Percentiles rank a stretch among this genome's conserved stretches.
These are phyloP conservation scores for Chaetomium sp. DNA, from an alignment of 2,329 filamentous ascomycete genomes.

Conservation along the genomic window DNA sequence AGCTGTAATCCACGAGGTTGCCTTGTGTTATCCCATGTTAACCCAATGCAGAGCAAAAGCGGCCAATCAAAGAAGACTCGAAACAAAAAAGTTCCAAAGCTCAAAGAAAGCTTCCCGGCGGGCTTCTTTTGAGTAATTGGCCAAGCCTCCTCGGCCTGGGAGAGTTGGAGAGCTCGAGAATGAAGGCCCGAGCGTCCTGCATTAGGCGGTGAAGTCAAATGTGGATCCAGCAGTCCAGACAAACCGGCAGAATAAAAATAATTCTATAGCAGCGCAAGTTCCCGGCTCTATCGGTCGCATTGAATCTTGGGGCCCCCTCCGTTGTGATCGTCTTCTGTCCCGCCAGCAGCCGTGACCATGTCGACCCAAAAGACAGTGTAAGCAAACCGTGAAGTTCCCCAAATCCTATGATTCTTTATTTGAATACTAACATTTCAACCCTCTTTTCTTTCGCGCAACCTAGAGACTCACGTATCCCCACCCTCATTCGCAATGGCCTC, in stretches of 20 bases:
- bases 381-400: conserved; percentile 15
- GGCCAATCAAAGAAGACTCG: conserved; percentile 21
- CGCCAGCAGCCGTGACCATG: conserved; percentile 36
- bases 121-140: conserved; percentile 6
- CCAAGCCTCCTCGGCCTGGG: neutral
- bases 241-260: conserved; percentile 23
- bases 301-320: conserved; percentile 19
- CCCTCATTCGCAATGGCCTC: conserved; percentile 84
- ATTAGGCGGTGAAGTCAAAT: conserved; percentile 1
- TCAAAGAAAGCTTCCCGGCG: conserved; percentile 22
- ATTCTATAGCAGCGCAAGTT: conserved; percentile 7
- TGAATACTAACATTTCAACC: neutral
- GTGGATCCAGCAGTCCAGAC: conserved; percentile 1
- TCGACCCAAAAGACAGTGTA: conserved; percentile 55
- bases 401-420: neutral
- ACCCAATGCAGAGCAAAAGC: conserved; percentile 17
- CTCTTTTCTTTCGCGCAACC: neutral
- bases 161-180: neutral
- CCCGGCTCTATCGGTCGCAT: too few relatives aligned
- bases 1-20: neutral
- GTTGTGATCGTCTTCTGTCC: conserved; percentile 8
- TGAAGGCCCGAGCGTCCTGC: neutral
- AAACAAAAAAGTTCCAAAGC: conserved; percentile 19
- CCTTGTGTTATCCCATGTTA: neutral
- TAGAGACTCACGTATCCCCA: conserved; percentile 83